These are phyloP conservation scores for Termitomyces sp. DNA, from an alignment of 768 basidiomycete genomes.

Conservation along the genomic window DNA sequence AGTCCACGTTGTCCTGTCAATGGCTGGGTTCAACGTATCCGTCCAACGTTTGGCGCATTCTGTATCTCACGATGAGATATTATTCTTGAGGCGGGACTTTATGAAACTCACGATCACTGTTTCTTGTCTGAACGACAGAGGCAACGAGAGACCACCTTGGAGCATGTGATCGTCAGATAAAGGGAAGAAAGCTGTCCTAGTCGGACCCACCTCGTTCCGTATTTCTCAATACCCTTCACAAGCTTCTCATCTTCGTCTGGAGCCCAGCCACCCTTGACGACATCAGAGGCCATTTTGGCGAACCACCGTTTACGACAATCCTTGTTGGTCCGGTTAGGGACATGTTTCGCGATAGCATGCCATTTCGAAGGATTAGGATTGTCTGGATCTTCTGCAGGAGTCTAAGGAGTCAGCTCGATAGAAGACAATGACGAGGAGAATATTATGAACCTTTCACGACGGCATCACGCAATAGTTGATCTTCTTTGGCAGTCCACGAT, in stretches of 20 bases:
- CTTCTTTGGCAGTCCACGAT: slow-evolving; percentile 51
- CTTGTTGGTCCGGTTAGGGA: slow-evolving; percentile 60
- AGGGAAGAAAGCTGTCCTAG: background rate
- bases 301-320: slow-evolving; percentile 65
- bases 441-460: slow-evolving; percentile 39
- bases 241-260: slow-evolving; percentile 58
- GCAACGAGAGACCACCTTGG: slow-evolving; percentile 57
- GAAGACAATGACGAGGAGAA: slow-evolving; percentile 1
- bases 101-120: slow-evolving; percentile 51
- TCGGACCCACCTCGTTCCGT: slow-evolving; percentile 46
- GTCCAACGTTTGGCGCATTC: slow-evolving; percentile 65
- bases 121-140: slow-evolving; percentile 50
- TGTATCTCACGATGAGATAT: slow-evolving; percentile 19
- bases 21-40: slow-evolving; percentile 57
- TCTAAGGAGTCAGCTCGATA: slow-evolving; percentile 11
- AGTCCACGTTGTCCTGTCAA: slow-evolving; percentile 59
- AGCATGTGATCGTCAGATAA: slow-evolving; percentile 5
- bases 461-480: slow-evolving; percentile 49
- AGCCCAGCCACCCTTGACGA: slow-evolving; percentile 60
- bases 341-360: slow-evolving; percentile 61
- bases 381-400: slow-evolving; percentile 47
- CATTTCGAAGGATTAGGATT: slow-evolving; percentile 57
- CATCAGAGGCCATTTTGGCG: slow-evolving; percentile 60
- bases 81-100: background rate
- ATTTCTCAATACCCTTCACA: slow-evolving; percentile 51